These are phyloP conservation scores for Monosporozyma aerobia DNA, from an alignment of 805 yeast species.

Conservation along the genomic window DNA sequence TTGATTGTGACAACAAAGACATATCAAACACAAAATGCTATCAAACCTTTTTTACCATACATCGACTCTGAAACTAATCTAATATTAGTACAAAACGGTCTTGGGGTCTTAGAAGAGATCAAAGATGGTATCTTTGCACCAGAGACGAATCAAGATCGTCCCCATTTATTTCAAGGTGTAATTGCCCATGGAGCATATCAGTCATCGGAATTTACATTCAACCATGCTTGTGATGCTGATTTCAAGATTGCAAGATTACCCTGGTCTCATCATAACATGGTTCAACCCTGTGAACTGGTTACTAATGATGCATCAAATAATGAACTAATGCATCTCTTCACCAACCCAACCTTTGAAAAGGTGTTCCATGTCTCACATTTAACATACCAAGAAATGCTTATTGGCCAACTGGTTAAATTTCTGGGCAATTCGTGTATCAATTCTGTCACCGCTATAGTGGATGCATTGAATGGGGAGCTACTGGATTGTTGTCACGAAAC, in stretches of 20 bases:
- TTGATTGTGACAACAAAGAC: slow-evolving; percentile 75
- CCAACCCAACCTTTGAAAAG: slow-evolving; percentile 16
- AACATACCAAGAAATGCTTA: slow-evolving; percentile 40
- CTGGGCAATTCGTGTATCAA: slow-evolving; percentile 77
- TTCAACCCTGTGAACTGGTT: slow-evolving; percentile 15
- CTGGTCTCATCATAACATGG: slow-evolving; percentile 12
- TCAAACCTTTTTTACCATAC: slow-evolving; percentile 42
- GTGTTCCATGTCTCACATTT: slow-evolving; percentile 25
- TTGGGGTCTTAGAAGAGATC: slow-evolving; percentile 65
- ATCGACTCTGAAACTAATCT: slow-evolving; percentile 49
- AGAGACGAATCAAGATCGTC: slow-evolving; percentile 31
- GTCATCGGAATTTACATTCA: slow-evolving; percentile 30
- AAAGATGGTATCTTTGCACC: slow-evolving; percentile 47
- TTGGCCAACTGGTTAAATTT: slow-evolving; percentile 66
- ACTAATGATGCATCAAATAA: slow-evolving; percentile 13
- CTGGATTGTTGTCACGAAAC: slow-evolving; percentile 37
- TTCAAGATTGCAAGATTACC: slow-evolving; percentile 54
- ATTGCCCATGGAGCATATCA: slow-evolving; percentile 78
- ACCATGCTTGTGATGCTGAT: slow-evolving; percentile 67
- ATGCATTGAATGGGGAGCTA: slow-evolving; percentile 72
- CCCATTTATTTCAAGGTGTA: slow-evolving; percentile 62
- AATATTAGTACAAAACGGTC: slow-evolving; percentile 77
- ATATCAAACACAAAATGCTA: slow-evolving; percentile 57
- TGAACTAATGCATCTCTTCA: slow-evolving; percentile 24
- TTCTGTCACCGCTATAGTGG: slow-evolving; percentile 68